A percentile compares a stretch with the other conserved stretches of the same genome.
These are phyloP conservation scores for Arachis hypogaea DNA, from an alignment of 306 rosid species.

Conservation along the genomic window DNA sequence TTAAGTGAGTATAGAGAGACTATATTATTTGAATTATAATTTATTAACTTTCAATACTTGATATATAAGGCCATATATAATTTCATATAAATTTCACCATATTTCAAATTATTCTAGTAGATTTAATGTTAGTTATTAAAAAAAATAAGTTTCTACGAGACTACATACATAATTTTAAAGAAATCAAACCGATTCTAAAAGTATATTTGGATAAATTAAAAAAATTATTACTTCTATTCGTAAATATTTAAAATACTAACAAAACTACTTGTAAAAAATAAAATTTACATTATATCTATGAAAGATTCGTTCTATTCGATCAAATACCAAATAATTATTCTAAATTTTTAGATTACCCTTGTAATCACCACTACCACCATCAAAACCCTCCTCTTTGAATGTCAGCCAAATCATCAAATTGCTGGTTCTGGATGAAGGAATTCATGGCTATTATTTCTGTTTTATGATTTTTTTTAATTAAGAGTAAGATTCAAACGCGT, in stretches of 20 bases:
- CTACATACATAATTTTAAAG: not conserved
- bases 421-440: too few relatives aligned
- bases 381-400: too few relatives aligned
- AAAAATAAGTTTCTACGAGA: not conserved
- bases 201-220: not conserved
- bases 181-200: not conserved
- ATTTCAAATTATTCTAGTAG: not conserved
- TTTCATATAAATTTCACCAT: constrained; percentile 8
- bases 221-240: not conserved
- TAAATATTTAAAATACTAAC: not conserved
- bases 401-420: too few relatives aligned
- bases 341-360: too few relatives aligned
- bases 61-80: not conserved
- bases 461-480: too few relatives aligned
- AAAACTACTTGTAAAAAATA: too few relatives aligned
- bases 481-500: too few relatives aligned
- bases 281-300: too few relatives aligned
- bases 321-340: constrained; percentile 2
- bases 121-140: not conserved
- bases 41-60: not conserved
- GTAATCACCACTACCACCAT: too few relatives aligned
- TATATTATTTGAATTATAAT: too few relatives aligned
- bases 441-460: too few relatives aligned
- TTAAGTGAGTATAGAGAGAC: too few relatives aligned
- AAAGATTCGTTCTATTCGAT: not conserved